phyloP scores from a whole-genome alignment of 2,329 filamentous ascomycete species.

The Leptosphaerulina australis region DNA sequence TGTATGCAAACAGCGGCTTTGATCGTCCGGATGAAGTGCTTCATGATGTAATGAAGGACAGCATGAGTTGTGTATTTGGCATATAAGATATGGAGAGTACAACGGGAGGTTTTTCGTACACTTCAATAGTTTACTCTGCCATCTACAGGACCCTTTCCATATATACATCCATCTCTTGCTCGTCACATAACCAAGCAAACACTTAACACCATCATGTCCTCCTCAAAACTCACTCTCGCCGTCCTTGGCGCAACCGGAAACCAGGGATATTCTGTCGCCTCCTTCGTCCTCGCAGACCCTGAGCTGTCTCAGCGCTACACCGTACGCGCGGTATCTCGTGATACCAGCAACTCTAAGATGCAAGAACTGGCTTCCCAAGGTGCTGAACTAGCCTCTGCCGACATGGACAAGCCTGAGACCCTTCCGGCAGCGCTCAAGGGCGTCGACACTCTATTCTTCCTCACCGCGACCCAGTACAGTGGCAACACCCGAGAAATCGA shows the following conservation, averaged over 20 bases:
- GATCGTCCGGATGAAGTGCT: not conserved
- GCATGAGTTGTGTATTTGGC: not conserved
- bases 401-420: constrained; percentile 50
- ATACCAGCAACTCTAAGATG: constrained; percentile 52
- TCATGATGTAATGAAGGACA: not conserved
- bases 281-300: constrained; percentile 51
- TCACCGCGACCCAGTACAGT: constrained; percentile 34
- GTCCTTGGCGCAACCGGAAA: constrained; percentile 47
- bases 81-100: not conserved
- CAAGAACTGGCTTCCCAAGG: constrained; percentile 55
- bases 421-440: constrained; percentile 22
- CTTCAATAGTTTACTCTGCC: no score
- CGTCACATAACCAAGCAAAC: no score
- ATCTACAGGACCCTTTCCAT: no score
- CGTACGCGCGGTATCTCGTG: constrained; percentile 63
- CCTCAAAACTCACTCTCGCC: constrained; percentile 33
- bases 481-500: constrained; percentile 34
- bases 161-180: no score
- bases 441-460: constrained; percentile 31
- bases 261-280: constrained; percentile 64
- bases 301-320: constrained; percentile 49
- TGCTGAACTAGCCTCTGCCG: constrained; percentile 60
- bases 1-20: not conserved
- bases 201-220: no score
- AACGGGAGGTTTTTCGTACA: not conserved